Evolutionary conservation across 169 alveolate genomes (phyloP), one percentile per base, ranked within the genome.

Genomic region (Perkinsus marinus): DNA sequence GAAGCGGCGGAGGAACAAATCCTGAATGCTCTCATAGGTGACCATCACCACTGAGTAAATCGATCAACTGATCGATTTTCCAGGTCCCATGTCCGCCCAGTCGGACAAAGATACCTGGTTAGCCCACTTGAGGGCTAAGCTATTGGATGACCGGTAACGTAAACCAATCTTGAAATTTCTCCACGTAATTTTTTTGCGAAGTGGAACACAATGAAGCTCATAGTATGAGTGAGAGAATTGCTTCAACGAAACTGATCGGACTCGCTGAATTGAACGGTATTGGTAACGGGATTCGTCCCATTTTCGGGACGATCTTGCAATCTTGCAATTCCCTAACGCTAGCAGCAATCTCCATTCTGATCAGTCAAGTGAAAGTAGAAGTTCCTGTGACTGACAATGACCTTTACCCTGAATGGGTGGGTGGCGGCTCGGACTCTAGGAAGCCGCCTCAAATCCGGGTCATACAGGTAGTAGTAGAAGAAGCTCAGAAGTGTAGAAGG

Each of bases 1-100:
- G 92, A 93, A n/a, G 90, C 93, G 79, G 97, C 96, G 0, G 96
- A 94, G 68, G 91, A 93, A 69, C 93, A 94, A 22, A 95, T 96
- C 0, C 90, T 94, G 37, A 95, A 95, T 46, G 95, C 96, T 0
- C 93, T 96, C 6, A 89, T 94, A 16, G 96, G 95, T 37, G 46
- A 41, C 10, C 46, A 94, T 92, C 36, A 68, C 79, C 0, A 19
- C 34, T 6, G 79, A 30, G 79, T 7, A 16, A 0, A 57, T 57
- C 79, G 79, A 57, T 57, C 79, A 30, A 7, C 5, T 16, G 79
- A 57, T 57, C 79, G 79, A 57, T 57, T 57, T 57, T 13, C 7
- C 79, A 57, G 79, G 79, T 57, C 79, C 79, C 5, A 57, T 57
- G 79, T 57, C 79, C 30, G 79, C 79, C 34, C 79, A 57, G 79